These are phyloP conservation scores for Backusella morwellensis DNA, from an alignment of 192 early-diverging fungal species.

Conservation along the genomic window DNA sequence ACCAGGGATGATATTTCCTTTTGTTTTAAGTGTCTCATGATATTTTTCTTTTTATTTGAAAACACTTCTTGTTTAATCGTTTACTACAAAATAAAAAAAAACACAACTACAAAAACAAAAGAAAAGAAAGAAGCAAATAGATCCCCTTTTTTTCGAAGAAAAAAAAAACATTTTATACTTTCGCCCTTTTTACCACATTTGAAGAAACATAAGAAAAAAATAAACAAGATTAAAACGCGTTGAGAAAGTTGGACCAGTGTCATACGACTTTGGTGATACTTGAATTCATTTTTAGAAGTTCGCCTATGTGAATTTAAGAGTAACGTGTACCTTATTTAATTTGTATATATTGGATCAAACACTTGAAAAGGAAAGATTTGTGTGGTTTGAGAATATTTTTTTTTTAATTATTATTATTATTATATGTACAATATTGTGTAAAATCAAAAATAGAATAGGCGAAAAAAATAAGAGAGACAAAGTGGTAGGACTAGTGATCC, in stretches of 20 bases:
- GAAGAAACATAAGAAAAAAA: neutral
- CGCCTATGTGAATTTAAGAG: neutral
- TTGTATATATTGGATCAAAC: constrained; percentile 3
- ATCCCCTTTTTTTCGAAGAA: neutral
- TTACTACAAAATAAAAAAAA: neutral
- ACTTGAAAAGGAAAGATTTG: constrained; percentile 7
- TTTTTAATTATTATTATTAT: constrained; percentile 2
- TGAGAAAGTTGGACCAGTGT: constrained; percentile 11
- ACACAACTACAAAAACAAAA: neutral
- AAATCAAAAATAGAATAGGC: constrained; percentile 8
- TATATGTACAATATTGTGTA: constrained; percentile 8
- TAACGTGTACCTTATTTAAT: neutral
- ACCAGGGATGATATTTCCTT: neutral
- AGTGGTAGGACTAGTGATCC: neutral
- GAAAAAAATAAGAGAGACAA: neutral
- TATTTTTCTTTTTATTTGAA: neutral
- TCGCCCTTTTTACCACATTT: neutral
- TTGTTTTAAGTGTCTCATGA: constrained; percentile 1
- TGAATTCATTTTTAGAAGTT: neutral
- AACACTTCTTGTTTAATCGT: neutral
- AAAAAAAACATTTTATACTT: neutral
- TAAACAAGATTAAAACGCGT: neutral
- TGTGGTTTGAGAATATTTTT: neutral
- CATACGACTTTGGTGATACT: neutral
- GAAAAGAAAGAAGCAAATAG: neutral